Conservation (phyloP, 148 eudicot genomes). For the Fagopyrum tataricum region DNA sequence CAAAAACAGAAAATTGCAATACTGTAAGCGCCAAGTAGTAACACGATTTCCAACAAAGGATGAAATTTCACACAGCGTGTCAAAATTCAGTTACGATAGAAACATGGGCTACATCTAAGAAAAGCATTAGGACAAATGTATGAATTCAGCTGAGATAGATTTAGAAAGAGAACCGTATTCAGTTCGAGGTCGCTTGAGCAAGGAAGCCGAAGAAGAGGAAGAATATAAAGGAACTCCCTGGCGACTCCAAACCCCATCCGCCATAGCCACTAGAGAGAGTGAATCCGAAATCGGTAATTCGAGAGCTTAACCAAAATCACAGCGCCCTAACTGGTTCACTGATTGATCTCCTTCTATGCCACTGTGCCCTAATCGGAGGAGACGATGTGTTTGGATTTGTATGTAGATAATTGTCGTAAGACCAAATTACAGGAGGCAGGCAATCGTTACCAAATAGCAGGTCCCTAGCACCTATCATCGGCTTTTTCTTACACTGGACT, state of each 20-base stretch:
- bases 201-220: slow-evolving; percentile 15
- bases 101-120: neutral
- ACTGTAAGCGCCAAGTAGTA: neutral
- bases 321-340: neutral
- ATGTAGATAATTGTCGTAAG: neutral
- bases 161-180: slow-evolving; percentile 17
- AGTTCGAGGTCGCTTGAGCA: slow-evolving; percentile 30
- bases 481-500: neutral
- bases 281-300: neutral
- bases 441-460: neutral
- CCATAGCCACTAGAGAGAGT: slow-evolving; percentile 15
- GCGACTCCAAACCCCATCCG: slow-evolving; percentile 27
- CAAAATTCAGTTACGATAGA: neutral
- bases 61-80: neutral
- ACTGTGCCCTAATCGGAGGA: neutral
- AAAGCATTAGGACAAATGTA: neutral
- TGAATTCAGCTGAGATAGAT: neutral
- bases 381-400: slow-evolving; percentile 1
- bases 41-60: neutral
- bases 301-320: neutral
- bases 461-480: neutral
- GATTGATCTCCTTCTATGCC: neutral
- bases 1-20: neutral
- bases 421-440: neutral
- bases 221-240: slow-evolving; percentile 18